Evolutionary conservation across 2,329 filamentous ascomycete genomes (phyloP).

Genomic region (Gnomoniopsis smithogilvyi): DNA sequence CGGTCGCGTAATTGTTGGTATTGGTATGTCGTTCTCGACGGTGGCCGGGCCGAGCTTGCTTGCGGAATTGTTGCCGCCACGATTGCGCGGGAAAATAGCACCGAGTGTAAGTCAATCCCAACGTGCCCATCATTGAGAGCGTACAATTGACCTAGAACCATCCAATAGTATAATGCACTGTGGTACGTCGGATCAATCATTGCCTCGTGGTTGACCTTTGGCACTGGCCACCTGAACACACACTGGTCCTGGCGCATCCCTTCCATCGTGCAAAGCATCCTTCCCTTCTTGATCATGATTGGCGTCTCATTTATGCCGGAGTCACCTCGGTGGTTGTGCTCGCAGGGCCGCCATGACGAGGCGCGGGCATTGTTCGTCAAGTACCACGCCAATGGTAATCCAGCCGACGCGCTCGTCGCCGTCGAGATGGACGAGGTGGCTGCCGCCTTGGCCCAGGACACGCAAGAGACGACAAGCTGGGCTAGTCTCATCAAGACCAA

Average conservation of each 20-base stretch:
- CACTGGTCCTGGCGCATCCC: constrained; percentile 4
- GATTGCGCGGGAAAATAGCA: constrained; percentile 1
- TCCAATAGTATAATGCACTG: neutral
- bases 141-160: neutral
- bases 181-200: constrained; percentile 7
- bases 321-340: constrained; percentile 1
- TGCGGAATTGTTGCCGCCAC: neutral
- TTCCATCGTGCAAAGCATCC: neutral
- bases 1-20: neutral
- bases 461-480: neutral
- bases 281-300: neutral
- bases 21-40: constrained; percentile 2
- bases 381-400: constrained; percentile 8
- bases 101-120: neutral
- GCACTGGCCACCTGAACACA: neutral
- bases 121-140: neutral
- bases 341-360: neutral
- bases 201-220: constrained; percentile 5
- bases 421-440: constrained; percentile 3
- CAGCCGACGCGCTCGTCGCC: neutral
- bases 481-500: neutral
- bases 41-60: constrained; percentile 3
- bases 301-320: neutral
- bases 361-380: neutral
- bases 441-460: neutral